Base-by-base conservation (phyloP, 2,329 filamentous ascomycete genomes). In the Colletotrichum sp. region DNA sequence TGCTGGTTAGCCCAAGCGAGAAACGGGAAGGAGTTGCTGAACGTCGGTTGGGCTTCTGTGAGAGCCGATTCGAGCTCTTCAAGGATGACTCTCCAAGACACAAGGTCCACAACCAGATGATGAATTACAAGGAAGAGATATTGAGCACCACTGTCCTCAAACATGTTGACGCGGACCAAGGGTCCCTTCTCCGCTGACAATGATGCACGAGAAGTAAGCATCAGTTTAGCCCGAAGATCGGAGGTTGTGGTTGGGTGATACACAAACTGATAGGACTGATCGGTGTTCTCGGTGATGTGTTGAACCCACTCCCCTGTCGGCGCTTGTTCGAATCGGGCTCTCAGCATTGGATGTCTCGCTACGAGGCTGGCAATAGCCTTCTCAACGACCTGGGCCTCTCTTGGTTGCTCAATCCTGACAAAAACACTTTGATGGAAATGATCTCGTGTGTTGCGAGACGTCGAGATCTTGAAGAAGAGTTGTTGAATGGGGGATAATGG, bases 21-120 rank as follows among this genome's bases (percentile, higher is more conserved):
- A 26, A 72, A 72, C 2, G 63, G 63, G 16, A 49, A 69, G 2
- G 28, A 68, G 5, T 36, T 12, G 13, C 13, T 30, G 55, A 69
- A 72, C 3, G n/a, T 49, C 7, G 55, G 64, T 18, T 32, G 7
- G 5, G 10, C 12, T 21, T 62, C 36, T 36, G 36, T 62, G 2
- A 68, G 57, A 4, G 64, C 18, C 7, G 34, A 9, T 13, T 89
- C 87, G 0, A 89, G 79, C 62, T 89, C 87, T 44, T 86, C 83
- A 0, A 88, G 78, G 3, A 89, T 80, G 5, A 87, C 82, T 9
- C 86, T 81, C 88, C 88, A 89, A 0, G 86, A 87, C 1, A 89
- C 86, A 6, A 89, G 78, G 68, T 89, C 87, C 18, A 89, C 82
- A 2, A 85, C 82, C 0, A 86, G 78, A 71, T 87, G 85, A 16